phyloP scores from a whole-genome alignment of 306 rosid genomes.

The Albizia julibrissin region DNA sequence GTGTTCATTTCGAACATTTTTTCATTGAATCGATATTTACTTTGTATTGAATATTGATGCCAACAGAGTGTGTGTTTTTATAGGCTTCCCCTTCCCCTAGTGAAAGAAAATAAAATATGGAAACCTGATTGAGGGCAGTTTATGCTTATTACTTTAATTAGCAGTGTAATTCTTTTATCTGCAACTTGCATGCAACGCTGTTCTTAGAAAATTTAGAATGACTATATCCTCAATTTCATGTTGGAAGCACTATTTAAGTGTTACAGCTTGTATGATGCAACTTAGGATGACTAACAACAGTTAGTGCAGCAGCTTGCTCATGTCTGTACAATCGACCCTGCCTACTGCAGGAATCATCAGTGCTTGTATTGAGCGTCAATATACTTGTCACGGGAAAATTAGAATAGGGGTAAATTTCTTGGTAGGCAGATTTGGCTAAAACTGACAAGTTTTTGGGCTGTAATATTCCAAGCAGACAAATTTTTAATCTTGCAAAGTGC shows the following conservation, averaged over 20 bases:
- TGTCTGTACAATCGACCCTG: not conserved
- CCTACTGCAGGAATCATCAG: not conserved
- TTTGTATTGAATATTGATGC: slow-evolving; percentile 13
- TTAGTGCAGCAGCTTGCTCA: not conserved
- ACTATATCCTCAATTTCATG: not conserved
- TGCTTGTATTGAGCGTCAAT: not conserved
- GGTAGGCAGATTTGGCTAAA: not conserved
- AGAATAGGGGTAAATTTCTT: not conserved
- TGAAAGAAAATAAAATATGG: not conserved
- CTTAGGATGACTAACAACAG: not conserved
- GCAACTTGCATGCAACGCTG: not conserved
- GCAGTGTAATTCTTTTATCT: not conserved
- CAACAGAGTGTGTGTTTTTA: not conserved
- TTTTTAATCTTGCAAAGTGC: not conserved
- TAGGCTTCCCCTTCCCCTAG: not conserved
- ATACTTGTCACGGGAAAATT: not conserved
- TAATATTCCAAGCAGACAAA: not conserved
- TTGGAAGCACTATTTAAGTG: not conserved
- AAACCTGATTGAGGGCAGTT: slow-evolving; percentile 1
- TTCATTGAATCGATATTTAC: slow-evolving; percentile 11
- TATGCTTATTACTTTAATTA: not conserved
- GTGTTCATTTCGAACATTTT: slow-evolving; percentile 14
- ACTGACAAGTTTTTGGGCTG: not conserved
- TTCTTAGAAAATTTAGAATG: not conserved
- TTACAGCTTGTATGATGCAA: not conserved